Evolutionary conservation across 2,329 filamentous ascomycete species (phyloP), one percentile per base, ranked within the genome.

Genomic region (Fusarium pseudoanthophilum): DNA sequence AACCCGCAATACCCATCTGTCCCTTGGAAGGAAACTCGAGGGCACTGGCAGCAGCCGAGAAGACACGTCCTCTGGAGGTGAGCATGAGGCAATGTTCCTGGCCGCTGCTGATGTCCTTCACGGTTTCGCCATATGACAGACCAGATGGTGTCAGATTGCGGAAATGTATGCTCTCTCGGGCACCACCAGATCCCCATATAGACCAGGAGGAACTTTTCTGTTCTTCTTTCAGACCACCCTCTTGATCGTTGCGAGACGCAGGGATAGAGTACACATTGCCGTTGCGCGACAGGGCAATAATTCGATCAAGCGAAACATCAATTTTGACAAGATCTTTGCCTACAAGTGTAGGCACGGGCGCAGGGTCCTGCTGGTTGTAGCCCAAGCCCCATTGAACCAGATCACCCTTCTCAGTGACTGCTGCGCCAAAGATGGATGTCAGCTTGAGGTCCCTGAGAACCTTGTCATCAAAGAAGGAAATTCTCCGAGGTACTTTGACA

Each of bases 371-470:
- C 62, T 88, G 86, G 11, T 92, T 92, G 80, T 92, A 98, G 7
- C 87, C 93, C 7, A 87, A 87, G 4, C 96, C 96, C 96, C 96
- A 99, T 83, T 98, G 95, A 18, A 98, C 86, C 49, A 99, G 82
- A 80, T 98, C 93, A 8, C 96, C 96, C 71, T 92, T 91, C 80
- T 98, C 95, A 9, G 92, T 92, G 45, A 98, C 92, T 15, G 96
- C 96, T 8, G 91, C 95, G 14, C 94, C 96, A 79, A 97, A 95
- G 45, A 90, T 89, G 60, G 90, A 88, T 67, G 95, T 93, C 56
- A 98, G 84, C 84, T 97, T 97, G 72, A 98, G 85, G 79, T 98
- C 96, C 55, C 95, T 89, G 46, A 99, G 85, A 21, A 98, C 82
- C 81, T 94, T 90, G 36, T 92, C 93, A 78, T 98, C 91, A 78